These are phyloP conservation scores for Scedosporium boydii DNA, from an alignment of 2,329 filamentous ascomycete genomes.

Conservation along the genomic window DNA sequence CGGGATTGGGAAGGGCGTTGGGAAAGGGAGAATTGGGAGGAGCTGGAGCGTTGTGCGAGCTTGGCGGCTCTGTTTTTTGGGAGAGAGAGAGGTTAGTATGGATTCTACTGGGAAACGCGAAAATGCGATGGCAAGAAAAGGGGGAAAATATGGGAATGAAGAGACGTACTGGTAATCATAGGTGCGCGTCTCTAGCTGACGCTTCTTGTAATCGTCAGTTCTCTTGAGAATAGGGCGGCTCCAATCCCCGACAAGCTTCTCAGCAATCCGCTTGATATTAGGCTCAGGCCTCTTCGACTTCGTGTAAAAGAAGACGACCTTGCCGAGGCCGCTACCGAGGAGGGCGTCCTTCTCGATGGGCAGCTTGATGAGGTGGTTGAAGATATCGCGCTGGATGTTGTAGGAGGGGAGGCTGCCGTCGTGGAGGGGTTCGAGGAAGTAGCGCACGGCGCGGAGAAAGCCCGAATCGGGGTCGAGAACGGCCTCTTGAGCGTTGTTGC, in stretches of 20 bases:
- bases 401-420: conserved; percentile 93
- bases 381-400: conserved; percentile 93
- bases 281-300: conserved; percentile 85
- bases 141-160: conserved; percentile 7
- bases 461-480: conserved; percentile 93
- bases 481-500: conserved; percentile 74
- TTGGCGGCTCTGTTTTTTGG: conserved; percentile 37
- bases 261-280: conserved; percentile 85
- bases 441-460: conserved; percentile 87
- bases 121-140: background rate
- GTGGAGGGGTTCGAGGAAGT: conserved; percentile 91
- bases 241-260: conserved; percentile 90
- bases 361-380: conserved; percentile 67
- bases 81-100: background rate
- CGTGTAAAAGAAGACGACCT: conserved; percentile 94
- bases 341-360: conserved; percentile 88
- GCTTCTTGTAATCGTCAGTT: conserved; percentile 90
- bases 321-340: conserved; percentile 86
- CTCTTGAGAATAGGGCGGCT: conserved; percentile 88
- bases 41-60: conserved; percentile 38
- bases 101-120: background rate
- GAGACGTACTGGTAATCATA: conserved; percentile 52
- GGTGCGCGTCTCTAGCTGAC: conserved; percentile 53
- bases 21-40: conserved; percentile 38
- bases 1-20: conserved; percentile 34